Base-by-base conservation (phyloP, 1,139 yeast species). In the Yamadazyma sp. region DNA sequence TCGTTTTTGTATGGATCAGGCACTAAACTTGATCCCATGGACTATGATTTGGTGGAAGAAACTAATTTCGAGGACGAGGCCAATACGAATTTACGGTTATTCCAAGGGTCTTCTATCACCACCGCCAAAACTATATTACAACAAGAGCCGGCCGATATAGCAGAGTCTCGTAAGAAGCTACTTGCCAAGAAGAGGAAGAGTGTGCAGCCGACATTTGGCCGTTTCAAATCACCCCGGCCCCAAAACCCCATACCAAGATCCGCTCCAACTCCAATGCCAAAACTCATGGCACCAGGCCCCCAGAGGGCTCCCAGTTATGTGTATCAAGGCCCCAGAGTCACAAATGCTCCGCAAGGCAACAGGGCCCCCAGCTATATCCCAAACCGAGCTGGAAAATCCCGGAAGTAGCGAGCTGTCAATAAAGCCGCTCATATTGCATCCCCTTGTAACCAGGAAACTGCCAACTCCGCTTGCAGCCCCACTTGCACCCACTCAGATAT, bases 301-400 rank as follows among this genome's bases (percentile, higher is more conserved):
- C 34, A 13, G 27, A 33, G 14, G 22, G 42, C 42, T 9, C 42
- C 42, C 7, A 21, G n/a, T 13, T 39, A 39, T 24, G 30, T 31
- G n/a, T 35, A 35, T 13, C 17, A 22, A 24, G 9, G 27, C 5
- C 13, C 33, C 18, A 21, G 21, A 14, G 36, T 27, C 13, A 6
- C n/a, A 9, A 14, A 14, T 7, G 36, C 41, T 8, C 44, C 43
- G 10, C 36, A 36, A 25, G 48, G 46, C 9, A 45, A 53, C 18
- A 54, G 38, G 33, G 67, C 67, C 0, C 67, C 67, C 10, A 39
- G 53, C n/a, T 62, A 60, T 41, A 53, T 57, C 18, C 65, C 65
- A 4, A 29, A 20, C 21, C 21, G 21, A 18, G 21, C 5, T 6
- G 8, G 21, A 5, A 18, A 18, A 18, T 5, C 21, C 5, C 7